phyloP scores from a whole-genome alignment of 2,329 filamentous ascomycete genomes.

The Trichoderma pleuroti region DNA sequence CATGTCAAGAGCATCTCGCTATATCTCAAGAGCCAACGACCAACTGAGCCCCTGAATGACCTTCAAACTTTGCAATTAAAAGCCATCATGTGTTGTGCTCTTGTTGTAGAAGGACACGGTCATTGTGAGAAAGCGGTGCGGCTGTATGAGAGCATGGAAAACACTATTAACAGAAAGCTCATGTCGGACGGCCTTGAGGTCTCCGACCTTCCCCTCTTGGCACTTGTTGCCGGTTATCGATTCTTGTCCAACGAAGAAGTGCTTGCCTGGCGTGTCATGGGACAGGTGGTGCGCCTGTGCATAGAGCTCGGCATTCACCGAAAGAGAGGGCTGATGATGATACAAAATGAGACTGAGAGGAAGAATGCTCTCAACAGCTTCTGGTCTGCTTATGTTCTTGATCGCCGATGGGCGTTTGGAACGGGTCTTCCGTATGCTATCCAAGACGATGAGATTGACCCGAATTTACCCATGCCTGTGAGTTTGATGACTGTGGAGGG shows the following conservation, averaged over 20 bases:
- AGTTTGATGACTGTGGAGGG: conserved; percentile 28
- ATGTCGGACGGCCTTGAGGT: conserved; percentile 52
- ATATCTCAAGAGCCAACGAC: conserved; percentile 54
- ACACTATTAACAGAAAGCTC: conserved; percentile 63
- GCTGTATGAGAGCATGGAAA: conserved; percentile 73
- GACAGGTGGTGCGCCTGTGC: conserved; percentile 75
- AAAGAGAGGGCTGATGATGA: conserved; percentile 66
- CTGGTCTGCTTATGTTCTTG: conserved; percentile 83
- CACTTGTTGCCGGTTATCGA: conserved; percentile 61
- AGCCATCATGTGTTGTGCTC: conserved; percentile 73
- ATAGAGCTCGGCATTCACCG: conserved; percentile 81
- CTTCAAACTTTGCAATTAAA: conserved; percentile 69
- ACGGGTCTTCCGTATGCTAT: conserved; percentile 83
- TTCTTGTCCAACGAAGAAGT: conserved; percentile 85
- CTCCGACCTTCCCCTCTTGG: conserved; percentile 48
- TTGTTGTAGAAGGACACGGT: conserved; percentile 75
- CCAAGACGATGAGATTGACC: conserved; percentile 82
- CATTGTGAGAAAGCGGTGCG: conserved; percentile 69
- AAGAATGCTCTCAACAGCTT: conserved; percentile 68
- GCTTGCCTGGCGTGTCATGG: conserved; percentile 82
- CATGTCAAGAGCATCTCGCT: conserved; percentile 68
- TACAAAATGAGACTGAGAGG: conserved; percentile 66
- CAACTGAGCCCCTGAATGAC: conserved; percentile 42
- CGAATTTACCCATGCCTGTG: conserved; percentile 74
- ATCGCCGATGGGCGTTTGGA: conserved; percentile 85